Evolutionary conservation across 1,139 yeast species (phyloP).

Genomic region (Hemisphaericaspora xylofermentans): DNA sequence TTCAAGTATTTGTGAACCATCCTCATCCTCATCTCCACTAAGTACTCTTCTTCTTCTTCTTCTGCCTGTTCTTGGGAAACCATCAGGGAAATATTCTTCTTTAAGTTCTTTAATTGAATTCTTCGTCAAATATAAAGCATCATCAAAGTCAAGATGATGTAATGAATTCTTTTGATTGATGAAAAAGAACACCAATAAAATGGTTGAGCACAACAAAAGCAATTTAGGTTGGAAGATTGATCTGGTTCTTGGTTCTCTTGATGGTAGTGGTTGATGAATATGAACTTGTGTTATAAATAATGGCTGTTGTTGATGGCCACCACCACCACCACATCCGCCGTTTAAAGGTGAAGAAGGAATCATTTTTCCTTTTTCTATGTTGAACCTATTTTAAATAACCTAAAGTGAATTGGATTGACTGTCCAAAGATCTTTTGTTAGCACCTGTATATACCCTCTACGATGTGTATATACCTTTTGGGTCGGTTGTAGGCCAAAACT

Average conservation of each 20-base stretch:
- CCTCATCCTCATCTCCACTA: constrained; percentile 3
- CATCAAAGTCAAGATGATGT: constrained; percentile 23
- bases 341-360: not conserved
- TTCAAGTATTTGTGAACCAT: constrained; percentile 6
- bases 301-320: not conserved
- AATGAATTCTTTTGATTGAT: constrained; percentile 6
- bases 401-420: too few species aligned
- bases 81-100: constrained; percentile 15
- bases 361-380: not conserved
- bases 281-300: too few species aligned
- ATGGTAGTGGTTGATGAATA: not conserved
- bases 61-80: too few species aligned
- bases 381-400: too few species aligned
- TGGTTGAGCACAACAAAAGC: constrained; percentile 12
- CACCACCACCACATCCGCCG: not conserved
- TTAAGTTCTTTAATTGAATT: constrained; percentile 28
- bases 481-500: too few species aligned
- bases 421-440: not conserved
- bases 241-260: constrained; percentile 5
- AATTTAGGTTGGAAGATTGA: constrained; percentile 16
- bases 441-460: too few species aligned
- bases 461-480: too few species aligned
- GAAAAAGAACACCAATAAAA: constrained; percentile 8
- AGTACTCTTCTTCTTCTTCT: constrained; percentile 2
- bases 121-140: constrained; percentile 27